Conservation (phyloP, 2,329 filamentous ascomycete species). For the Fusarium nelsonii region DNA sequence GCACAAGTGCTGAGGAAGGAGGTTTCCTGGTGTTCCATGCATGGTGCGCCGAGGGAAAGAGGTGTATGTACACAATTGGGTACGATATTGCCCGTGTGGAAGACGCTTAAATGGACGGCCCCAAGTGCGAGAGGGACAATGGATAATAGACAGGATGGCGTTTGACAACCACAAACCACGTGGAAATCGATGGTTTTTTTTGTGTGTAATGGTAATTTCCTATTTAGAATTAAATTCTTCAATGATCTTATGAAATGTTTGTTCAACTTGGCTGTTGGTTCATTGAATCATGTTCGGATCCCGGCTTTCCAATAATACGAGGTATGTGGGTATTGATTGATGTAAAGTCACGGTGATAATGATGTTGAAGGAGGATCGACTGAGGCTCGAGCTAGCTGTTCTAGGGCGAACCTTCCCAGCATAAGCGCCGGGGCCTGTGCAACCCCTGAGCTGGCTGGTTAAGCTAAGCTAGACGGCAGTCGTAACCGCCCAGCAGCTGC, state of each 20-base stretch:
- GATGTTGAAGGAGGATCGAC: neutral
- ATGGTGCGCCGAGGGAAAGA: slow-evolving; percentile 49
- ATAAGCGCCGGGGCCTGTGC: slow-evolving; percentile 25
- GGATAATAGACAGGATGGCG: slow-evolving; percentile 14
- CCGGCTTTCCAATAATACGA: neutral
- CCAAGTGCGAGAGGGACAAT: slow-evolving; percentile 2
- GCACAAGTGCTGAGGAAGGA: slow-evolving; percentile 51
- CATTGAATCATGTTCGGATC: neutral
- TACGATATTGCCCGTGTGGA: slow-evolving; percentile 27
- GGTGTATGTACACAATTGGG: slow-evolving; percentile 55
- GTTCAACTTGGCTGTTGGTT: neutral
- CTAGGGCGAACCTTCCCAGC: neutral
- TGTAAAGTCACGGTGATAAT: slow-evolving; percentile 3
- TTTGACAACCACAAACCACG: slow-evolving; percentile 12
- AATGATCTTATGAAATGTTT: neutral
- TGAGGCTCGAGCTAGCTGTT: neutral
- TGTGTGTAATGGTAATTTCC: slow-evolving; percentile 2
- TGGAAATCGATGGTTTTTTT: neutral
- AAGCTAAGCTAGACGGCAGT: neutral
- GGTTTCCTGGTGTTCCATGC: slow-evolving; percentile 55
- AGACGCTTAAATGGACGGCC: neutral
- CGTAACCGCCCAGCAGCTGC: slow-evolving; percentile 12
- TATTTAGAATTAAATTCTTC: slow-evolving; percentile 9
- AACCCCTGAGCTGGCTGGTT: slow-evolving; percentile 13
- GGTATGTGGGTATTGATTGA: neutral